A percentile compares a stretch with the other conserved stretches of the same genome.
Conservation (phyloP, 306 rosid species). For the Sphenostylis stenocarpa region DNA sequence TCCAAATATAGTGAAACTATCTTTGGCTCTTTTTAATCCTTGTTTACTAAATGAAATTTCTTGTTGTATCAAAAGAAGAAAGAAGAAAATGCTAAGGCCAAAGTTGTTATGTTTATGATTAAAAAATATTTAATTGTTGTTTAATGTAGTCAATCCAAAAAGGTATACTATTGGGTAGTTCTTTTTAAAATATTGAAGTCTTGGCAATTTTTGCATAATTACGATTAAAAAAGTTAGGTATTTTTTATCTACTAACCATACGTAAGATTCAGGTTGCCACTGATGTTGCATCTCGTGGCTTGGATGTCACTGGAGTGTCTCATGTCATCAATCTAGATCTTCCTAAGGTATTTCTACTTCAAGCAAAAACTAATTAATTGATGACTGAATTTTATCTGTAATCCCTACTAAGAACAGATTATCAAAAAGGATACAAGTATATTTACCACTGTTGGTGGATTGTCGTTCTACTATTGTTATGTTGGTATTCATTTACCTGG, state of each 20-base stretch:
- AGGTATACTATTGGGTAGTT: slow-evolving; percentile 3
- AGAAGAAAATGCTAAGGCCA: neutral
- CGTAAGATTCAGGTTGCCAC: slow-evolving; percentile 70
- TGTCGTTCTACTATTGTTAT: slow-evolving; percentile 43
- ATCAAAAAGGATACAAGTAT: slow-evolving; percentile 25
- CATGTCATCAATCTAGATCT: slow-evolving; percentile 90
- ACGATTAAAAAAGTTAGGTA: neutral
- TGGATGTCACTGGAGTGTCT: slow-evolving; percentile 92
- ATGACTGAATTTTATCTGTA: slow-evolving; percentile 28
- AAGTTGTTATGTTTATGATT: neutral
- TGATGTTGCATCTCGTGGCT: slow-evolving; percentile 90
- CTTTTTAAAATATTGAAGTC: slow-evolving; percentile 11
- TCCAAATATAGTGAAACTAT: neutral
- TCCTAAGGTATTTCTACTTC: slow-evolving; percentile 68
- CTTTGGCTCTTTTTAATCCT: slow-evolving; percentile 6
- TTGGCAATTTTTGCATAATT: neutral
- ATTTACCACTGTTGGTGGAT: slow-evolving; percentile 19
- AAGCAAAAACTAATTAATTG: slow-evolving; percentile 13
- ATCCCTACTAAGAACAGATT: slow-evolving; percentile 18
- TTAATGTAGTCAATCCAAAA: neutral
- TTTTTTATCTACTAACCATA: neutral
- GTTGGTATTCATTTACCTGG: slow-evolving; percentile 47
- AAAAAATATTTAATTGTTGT: neutral
- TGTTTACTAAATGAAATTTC: slow-evolving; percentile 7
- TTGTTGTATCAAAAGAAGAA: neutral